phyloP scores from a whole-genome alignment of 2,329 filamentous ascomycete species.

The Xylaria sp. region DNA sequence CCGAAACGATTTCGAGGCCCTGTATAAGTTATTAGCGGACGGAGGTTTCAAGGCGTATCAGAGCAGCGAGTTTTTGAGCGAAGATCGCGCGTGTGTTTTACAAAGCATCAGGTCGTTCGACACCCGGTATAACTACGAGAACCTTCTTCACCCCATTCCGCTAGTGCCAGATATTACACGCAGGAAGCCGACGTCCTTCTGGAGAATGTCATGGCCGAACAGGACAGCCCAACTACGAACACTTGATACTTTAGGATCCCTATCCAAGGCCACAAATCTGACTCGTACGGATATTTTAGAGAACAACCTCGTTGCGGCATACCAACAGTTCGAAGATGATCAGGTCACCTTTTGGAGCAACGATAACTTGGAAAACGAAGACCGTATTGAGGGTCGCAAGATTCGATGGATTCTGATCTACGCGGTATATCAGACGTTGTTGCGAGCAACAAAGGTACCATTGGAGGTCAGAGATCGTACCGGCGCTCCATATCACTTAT shows the following conservation, averaged over 20 bases:
- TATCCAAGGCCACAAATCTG: constrained; percentile 58
- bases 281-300: constrained; percentile 44
- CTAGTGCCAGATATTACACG: constrained; percentile 60
- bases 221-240: constrained; percentile 55
- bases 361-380: constrained; percentile 61
- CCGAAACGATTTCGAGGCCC: constrained; percentile 70
- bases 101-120: constrained; percentile 74
- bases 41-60: constrained; percentile 56
- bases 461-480: constrained; percentile 64
- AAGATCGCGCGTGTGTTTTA: constrained; percentile 72
- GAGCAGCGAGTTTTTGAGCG: constrained; percentile 58
- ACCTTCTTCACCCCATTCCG: constrained; percentile 70
- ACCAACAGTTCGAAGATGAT: constrained; percentile 72
- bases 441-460: constrained; percentile 66
- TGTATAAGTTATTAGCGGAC: constrained; percentile 77
- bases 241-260: constrained; percentile 57
- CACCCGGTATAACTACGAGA: constrained; percentile 59
- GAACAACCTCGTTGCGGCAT: constrained; percentile 69
- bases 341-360: constrained; percentile 56
- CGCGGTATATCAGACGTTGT: constrained; percentile 73
- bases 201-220: constrained; percentile 48
- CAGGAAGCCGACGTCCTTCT: constrained; percentile 27
- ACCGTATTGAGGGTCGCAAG: constrained; percentile 72
- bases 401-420: constrained; percentile 81
- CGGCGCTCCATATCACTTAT: constrained; percentile 62